Base-by-base conservation (phyloP, 1,284 basidiomycete genomes). In the Sporisorium iseilematis-ciliati region DNA sequence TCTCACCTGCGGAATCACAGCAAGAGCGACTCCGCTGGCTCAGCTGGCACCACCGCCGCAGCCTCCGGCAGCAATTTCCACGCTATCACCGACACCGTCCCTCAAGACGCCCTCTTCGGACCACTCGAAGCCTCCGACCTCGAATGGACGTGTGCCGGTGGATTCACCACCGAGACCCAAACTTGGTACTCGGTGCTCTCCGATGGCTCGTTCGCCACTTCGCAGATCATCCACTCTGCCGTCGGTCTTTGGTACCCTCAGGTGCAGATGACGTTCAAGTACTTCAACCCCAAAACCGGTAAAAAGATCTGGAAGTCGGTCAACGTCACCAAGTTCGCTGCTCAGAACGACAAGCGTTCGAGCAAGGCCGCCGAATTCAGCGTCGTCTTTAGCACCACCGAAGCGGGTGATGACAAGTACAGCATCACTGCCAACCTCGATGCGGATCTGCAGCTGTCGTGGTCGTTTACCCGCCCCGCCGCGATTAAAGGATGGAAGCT, bases 251-350 rank as follows among this genome's bases (percentile, higher is more conserved):
- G 93, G 93, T 94, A 92, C 82, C 95, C 96, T 7, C 94, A 93
- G 42, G 91, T 97, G 79, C 97, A 99, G 86, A 95, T 98, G 87
- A 94, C 92, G 3, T 96, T 92, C 91, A 96, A 95, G 87, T 88
- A 93, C 71, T 92, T 90, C 87, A 91, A 97, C 84, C 92, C 95
- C 6, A 78, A 67, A 38, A 94, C 92, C 12, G 90, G 91, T 69
- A 89, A 92, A 82, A 89, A 87, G 60, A 88, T 88, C 59, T 99
- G 96, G 96, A 94, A 93, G 86, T 95, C 93, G 41, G 86, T 94
- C 85, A 95, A 95, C 76, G 92, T 94, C 41, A 88, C 89, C 81
- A 93, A 94, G 85, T 97, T 97, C 83, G 89, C 89, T 50, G 90
- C 90, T 18, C 77, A 80, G 79, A 26, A 56, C 64, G 87, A 98